Base-by-base conservation (phyloP, 2,329 filamentous ascomycete species). In the Leptoxyphium fumago region DNA sequence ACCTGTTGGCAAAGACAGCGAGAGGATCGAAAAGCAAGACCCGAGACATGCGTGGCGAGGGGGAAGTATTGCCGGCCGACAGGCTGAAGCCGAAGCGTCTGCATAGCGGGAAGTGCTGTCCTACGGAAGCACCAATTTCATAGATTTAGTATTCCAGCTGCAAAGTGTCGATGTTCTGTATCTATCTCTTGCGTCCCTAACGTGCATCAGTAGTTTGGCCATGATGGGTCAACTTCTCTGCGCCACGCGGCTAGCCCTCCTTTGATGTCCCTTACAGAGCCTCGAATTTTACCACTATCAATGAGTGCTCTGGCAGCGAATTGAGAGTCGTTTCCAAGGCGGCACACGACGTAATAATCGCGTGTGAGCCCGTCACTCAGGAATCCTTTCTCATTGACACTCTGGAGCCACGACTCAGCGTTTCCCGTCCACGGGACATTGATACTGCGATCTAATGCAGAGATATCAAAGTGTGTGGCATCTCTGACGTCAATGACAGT, bases 401-500 rank as follows among this genome's bases (percentile, higher is more conserved):
- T 49, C 43, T 54, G 48, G 2, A 61, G 40, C 54, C 56, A 61
- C 10, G 45, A 44, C n/a, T 53, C 50, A 2, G 50, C 66, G 13
- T 76, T 64, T 1, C 62, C 68, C 10, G 77, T 82, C 55, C 81
- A 83, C 0, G 77, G 83, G 1, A 87, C 61, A 52, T 86, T 95
- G 42, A 93, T 64, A 21, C 84, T 85, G 0, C 82, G 82, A 0
- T 78, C 69, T 7, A 98, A 69, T 48, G 72, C 78, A 50, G 82
- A 87, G 39, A 96, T 78, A 13, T 82, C 80, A 51, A 84, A 95
- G 48, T 94, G 85, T 26, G 86, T 83, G 54, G 77, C 77, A 52
- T 94, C 86, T 2, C 91, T 73, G 1, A 94, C 86, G 51, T 96
- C 91, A 2, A 96, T 62, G 1, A 84, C 57, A 43, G 81, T 77